Evolutionary conservation across 73 alveolate genomes (phyloP), one percentile per base, ranked within the genome.

Genomic region (Paramecium caudatum): DNA sequence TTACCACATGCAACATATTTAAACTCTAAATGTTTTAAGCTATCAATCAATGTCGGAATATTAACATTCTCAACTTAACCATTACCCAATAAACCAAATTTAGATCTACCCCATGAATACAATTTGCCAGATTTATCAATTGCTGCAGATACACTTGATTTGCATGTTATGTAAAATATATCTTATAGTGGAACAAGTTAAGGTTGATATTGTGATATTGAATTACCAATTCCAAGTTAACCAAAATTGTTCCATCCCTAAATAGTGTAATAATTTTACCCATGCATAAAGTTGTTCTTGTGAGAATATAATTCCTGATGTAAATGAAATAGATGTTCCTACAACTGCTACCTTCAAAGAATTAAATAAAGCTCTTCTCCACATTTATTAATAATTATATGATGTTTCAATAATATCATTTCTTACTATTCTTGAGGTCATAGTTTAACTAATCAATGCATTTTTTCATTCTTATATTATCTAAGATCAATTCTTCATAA

Each of bases 231-330:
- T 21, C 88, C 88, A 15, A 74, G 32, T 74, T 74, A 74, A 19
- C 88, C 88, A 74, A 74, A 74, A 74, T 74, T 74, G 19, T 74
- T 74, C 88, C 88, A 74, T 41, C 88, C 88, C 88, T 65, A 12
- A 13, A 74, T 74, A 41, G 43, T 12, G 16, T 41, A 7, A 4
- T 39, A 15, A n/a, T 3, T 39, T 27, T 74, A 74, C 88, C 88
- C 88, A 74, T 41, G 88, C 62, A 74, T 74, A 74, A 8, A 74
- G 39, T 65, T 65, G 17, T 23, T 65, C 83, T 65, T 65, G 15
- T 13, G 83, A 30, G 19, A 65, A 65, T 65, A 65, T 43, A 30
- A 65, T 9, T 4, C 15, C 17, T 10, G 83, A 33, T 25, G 83
- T 36, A 65, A 33, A 65, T 55, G 80, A 27, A 65, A 65, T 30